A percentile compares a stretch with the other conserved stretches of the same genome.
Evolutionary conservation across 345 rosid species (phyloP).

Genomic region (Acer campestre): DNA sequence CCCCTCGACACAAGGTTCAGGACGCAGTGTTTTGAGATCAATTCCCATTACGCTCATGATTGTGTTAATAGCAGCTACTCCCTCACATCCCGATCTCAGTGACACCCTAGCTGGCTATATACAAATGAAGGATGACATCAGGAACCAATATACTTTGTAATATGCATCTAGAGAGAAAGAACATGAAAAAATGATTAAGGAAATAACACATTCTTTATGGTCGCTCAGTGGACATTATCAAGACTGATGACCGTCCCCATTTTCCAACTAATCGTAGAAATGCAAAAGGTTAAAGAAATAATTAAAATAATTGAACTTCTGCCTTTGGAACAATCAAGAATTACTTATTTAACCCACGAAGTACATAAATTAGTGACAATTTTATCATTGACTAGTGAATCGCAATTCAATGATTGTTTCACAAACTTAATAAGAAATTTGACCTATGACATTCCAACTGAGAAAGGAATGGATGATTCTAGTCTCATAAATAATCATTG

Average conservation of each 20-base stretch:
- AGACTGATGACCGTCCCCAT: not conserved
- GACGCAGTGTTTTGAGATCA: constrained; percentile 74
- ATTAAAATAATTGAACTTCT: no score
- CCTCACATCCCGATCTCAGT: constrained; percentile 79
- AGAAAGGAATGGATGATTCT: not conserved
- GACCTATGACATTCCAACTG: not conserved
- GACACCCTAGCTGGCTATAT: constrained; percentile 90
- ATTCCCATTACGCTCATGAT: constrained; percentile 99
- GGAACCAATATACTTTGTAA: not conserved
- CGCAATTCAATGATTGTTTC: not conserved
- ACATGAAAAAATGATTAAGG: not conserved
- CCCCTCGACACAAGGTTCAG: constrained; percentile 99
- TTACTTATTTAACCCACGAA: not conserved
- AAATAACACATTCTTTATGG: not conserved
- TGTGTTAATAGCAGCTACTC: constrained; percentile 87
- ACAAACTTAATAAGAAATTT: not conserved
- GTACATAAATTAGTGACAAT: not conserved
- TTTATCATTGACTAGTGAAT: not conserved
- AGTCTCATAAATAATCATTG: not conserved
- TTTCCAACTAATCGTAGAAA: not conserved
- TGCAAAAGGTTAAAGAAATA: no score
- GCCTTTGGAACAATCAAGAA: not conserved
- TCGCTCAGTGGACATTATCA: not conserved
- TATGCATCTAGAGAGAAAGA: not conserved
- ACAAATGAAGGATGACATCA: constrained; percentile 13